These are phyloP conservation scores for Ganoderma sp. DNA, from an alignment of 1,284 basidiomycete species.

Conservation along the genomic window DNA sequence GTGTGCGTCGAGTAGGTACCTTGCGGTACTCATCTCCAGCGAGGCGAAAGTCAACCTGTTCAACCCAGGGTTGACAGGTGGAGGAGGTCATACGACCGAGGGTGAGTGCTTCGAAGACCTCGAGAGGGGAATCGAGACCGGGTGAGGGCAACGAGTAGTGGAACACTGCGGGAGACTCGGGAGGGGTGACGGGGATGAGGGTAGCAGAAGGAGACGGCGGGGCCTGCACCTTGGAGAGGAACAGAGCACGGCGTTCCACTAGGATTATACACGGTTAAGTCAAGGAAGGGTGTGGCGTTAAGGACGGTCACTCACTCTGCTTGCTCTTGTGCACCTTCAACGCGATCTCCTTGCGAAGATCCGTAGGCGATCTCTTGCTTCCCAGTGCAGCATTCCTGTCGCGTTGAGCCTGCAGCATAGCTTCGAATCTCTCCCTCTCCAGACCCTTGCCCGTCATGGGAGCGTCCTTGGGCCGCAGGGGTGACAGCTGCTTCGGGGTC, in stretches of 20 bases:
- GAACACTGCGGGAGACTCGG: slow-evolving; percentile 72
- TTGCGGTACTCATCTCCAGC: slow-evolving; percentile 38
- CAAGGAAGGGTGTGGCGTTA: slow-evolving; percentile 10
- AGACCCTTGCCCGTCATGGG: slow-evolving; percentile 56
- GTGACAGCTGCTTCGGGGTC: slow-evolving; percentile 54
- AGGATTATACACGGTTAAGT: slow-evolving; percentile 15
- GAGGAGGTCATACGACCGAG: slow-evolving; percentile 43
- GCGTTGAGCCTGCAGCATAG: slow-evolving; percentile 61
- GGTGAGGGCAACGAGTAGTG: slow-evolving; percentile 73
- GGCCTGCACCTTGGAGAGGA: slow-evolving; percentile 73
- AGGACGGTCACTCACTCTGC: slow-evolving; percentile 58
- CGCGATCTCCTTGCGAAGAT: slow-evolving; percentile 76
- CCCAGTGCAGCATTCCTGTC: slow-evolving; percentile 55
- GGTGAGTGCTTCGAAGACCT: slow-evolving; percentile 59
- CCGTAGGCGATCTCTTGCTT: slow-evolving; percentile 51
- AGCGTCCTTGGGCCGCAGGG: slow-evolving; percentile 52
- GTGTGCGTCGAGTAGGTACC: slow-evolving; percentile 20
- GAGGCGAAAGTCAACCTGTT: slow-evolving; percentile 68
- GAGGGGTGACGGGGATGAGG: slow-evolving; percentile 64
- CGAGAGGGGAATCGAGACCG: slow-evolving; percentile 66
- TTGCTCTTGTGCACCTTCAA: slow-evolving; percentile 75
- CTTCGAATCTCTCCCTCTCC: slow-evolving; percentile 65
- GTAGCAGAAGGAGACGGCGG: slow-evolving; percentile 67
- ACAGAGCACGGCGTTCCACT: slow-evolving; percentile 77
- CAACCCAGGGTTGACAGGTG: slow-evolving; percentile 57